phyloP scores from a whole-genome alignment of 805 yeast species.

The Candida xiaguanensis region DNA sequence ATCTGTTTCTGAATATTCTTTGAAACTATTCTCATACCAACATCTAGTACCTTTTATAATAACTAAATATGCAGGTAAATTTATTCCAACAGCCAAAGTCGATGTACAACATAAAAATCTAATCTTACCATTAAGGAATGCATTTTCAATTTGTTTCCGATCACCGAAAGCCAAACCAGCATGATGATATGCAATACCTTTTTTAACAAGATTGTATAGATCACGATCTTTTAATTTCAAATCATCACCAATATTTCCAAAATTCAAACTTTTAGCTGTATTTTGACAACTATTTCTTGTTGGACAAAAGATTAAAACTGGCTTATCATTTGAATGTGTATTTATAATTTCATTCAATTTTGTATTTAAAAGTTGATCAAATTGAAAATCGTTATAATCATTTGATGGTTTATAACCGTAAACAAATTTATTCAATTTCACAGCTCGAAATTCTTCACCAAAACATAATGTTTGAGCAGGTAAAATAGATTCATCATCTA shows the following conservation, averaged over 20 bases:
- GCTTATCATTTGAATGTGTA: constrained; percentile 36
- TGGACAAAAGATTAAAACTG: constrained; percentile 50
- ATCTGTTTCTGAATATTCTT: constrained; percentile 54
- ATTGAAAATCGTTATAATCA: constrained; percentile 42
- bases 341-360: constrained; percentile 39
- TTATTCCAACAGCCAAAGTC: constrained; percentile 59
- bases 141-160: constrained; percentile 41
- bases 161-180: constrained; percentile 53
- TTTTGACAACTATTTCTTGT: constrained; percentile 46
- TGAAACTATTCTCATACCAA: constrained; percentile 48
- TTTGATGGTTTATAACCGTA: constrained; percentile 37
- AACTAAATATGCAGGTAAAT: constrained; percentile 58
- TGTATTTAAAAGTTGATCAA: constrained; percentile 41
- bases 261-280: constrained; percentile 39
- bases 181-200: constrained; percentile 54
- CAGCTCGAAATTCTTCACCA: constrained; percentile 48
- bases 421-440: constrained; percentile 37
- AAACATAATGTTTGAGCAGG: constrained; percentile 38
- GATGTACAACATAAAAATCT: constrained; percentile 53
- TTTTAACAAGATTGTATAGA: constrained; percentile 15
- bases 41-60: constrained; percentile 60
- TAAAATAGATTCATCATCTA: constrained; percentile 2
- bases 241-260: constrained; percentile 1
- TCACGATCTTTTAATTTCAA: constrained; percentile 21
- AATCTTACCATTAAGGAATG: constrained; percentile 40